phyloP scores from a whole-genome alignment of 2,329 filamentous ascomycete species.

The Metarhizium rileyi region DNA sequence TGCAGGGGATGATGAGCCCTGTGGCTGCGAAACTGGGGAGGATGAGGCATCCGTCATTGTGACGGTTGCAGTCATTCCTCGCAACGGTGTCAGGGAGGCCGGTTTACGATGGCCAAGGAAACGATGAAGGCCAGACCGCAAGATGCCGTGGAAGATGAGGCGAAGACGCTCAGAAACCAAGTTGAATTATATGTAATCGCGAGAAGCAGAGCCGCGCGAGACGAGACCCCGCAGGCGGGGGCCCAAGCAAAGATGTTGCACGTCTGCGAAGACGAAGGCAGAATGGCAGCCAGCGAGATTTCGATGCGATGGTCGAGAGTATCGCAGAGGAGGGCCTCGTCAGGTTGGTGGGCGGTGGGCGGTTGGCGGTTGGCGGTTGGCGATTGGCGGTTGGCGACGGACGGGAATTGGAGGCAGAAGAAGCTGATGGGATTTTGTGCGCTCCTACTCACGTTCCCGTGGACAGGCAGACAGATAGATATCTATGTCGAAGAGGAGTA shows the following conservation, averaged over 20 bases:
- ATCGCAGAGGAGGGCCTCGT: background rate
- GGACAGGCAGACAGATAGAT: no score
- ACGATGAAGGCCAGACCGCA: background rate
- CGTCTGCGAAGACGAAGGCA: background rate
- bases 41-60: constrained; percentile 49
- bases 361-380: background rate
- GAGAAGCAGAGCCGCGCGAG: constrained; percentile 3
- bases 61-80: constrained; percentile 31
- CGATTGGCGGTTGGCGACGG: background rate
- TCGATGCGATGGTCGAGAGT: background rate
- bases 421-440: no score
- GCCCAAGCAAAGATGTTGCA: constrained; percentile 1
- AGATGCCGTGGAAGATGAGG: background rate
- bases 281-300: background rate
- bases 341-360: background rate
- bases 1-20: constrained; percentile 32
- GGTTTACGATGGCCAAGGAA: background rate
- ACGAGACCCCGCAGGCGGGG: constrained; percentile 8
- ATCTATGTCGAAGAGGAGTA: no score
- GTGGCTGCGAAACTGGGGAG: constrained; percentile 42
- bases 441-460: no score
- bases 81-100: constrained; percentile 2
- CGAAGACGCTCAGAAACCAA: background rate
- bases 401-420: no score
- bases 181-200: background rate